These are phyloP conservation scores for Wallemia mellicola DNA, from an alignment of 1,284 basidiomycete genomes.

Conservation along the genomic window DNA sequence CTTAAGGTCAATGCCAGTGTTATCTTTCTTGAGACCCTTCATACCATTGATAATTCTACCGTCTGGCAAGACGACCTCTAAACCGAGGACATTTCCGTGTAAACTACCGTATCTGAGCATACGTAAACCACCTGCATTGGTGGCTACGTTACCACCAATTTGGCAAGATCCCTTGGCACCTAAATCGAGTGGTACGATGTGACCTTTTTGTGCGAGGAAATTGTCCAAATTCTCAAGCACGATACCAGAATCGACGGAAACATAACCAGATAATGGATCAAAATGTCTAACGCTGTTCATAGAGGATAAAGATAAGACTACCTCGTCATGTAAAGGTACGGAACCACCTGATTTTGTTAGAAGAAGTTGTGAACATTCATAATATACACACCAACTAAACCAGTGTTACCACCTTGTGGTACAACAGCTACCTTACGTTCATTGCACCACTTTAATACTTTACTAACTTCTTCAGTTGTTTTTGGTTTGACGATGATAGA, in stretches of 20 bases:
- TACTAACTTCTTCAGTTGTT: neutral
- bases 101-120: constrained; percentile 81
- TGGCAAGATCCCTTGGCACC: constrained; percentile 99
- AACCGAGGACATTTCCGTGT: constrained; percentile 80
- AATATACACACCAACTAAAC: constrained; percentile 33
- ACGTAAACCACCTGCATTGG: constrained; percentile 86
- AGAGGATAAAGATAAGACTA: constrained; percentile 54
- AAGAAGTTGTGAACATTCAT: neutral
- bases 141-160: constrained; percentile 89
- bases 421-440: constrained; percentile 53
- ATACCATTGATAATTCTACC: constrained; percentile 64
- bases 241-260: constrained; percentile 46
- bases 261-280: constrained; percentile 56
- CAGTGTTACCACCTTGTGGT: constrained; percentile 95
- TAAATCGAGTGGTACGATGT: constrained; percentile 92
- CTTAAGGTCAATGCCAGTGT: constrained; percentile 92
- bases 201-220: constrained; percentile 54
- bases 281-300: constrained; percentile 69
- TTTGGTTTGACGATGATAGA: constrained; percentile 2
- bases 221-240: constrained; percentile 74
- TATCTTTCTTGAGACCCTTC: constrained; percentile 58
- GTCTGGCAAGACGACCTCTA: constrained; percentile 87
- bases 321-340: constrained; percentile 64
- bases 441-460: constrained; percentile 34
- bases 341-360: constrained; percentile 34